Evolutionary conservation across 495 filamentous ascomycete genomes (phyloP).

Genomic region (Penicillium ochrochloron): DNA sequence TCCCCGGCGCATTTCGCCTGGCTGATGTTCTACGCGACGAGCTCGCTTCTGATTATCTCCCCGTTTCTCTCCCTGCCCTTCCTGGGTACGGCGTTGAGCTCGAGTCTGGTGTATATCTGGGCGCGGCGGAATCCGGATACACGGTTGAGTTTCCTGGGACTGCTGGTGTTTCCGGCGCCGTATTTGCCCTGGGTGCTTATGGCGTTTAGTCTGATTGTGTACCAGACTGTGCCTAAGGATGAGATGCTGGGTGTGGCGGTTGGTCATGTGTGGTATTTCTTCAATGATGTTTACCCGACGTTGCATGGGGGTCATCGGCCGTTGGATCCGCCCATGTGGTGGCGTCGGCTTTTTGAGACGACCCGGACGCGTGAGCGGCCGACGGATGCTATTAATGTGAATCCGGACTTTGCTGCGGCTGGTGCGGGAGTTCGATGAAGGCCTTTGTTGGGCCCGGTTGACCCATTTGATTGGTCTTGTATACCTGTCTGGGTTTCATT

Average conservation of each 20-base stretch:
- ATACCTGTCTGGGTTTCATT: background rate
- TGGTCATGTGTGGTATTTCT: conserved; percentile 98
- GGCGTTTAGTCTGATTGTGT: conserved; percentile 82
- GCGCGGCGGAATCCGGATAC: conserved; percentile 92
- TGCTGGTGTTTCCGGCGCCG: conserved; percentile 90
- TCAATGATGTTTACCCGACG: conserved; percentile 92
- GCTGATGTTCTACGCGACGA: conserved; percentile 84
- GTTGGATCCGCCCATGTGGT: conserved; percentile 89
- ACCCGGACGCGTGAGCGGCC: conserved; percentile 29
- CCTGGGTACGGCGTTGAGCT: conserved; percentile 86
- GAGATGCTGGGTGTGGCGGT: conserved; percentile 93
- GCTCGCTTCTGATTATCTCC: conserved; percentile 76
- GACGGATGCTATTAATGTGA: conserved; percentile 37
- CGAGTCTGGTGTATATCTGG: conserved; percentile 97
- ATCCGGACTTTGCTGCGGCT: conserved; percentile 45
- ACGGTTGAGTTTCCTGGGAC: conserved; percentile 84
- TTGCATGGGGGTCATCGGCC: conserved; percentile 84
- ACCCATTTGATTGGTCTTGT: background rate
- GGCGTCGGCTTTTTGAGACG: conserved; percentile 81
- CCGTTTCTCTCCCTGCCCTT: conserved; percentile 86
- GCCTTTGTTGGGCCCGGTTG: background rate
- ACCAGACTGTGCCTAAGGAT: conserved; percentile 88
- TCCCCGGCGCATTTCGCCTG: conserved; percentile 93
- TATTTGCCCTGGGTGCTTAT: conserved; percentile 97
- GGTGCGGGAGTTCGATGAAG: conserved; percentile 47